Conservation (phyloP, 192 early-diverging fungal genomes). For the Linnemannia zychae region DNA sequence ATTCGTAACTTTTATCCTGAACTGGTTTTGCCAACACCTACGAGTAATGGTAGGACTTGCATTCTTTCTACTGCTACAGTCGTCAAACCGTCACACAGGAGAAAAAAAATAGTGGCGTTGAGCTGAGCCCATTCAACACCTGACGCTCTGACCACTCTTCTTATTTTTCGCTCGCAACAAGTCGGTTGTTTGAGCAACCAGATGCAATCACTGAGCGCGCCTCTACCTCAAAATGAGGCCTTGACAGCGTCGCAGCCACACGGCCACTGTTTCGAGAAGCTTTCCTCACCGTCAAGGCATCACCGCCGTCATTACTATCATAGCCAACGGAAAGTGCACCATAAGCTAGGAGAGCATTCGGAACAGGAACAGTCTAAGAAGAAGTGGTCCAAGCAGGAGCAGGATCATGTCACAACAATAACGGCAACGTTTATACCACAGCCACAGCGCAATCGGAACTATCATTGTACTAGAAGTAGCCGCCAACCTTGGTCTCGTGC, state of each 20-base stretch:
- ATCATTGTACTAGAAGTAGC: background rate
- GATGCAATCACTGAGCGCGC: constrained; percentile 5
- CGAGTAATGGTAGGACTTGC: background rate
- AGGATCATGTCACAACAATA: background rate
- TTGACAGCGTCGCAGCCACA: background rate
- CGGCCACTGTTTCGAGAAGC: background rate
- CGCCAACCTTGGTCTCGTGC: background rate
- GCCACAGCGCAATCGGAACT: background rate
- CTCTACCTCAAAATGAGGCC: background rate
- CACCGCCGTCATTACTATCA: background rate
- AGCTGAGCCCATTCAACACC: background rate
- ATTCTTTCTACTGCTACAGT: background rate
- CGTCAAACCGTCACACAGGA: background rate
- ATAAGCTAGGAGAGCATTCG: background rate
- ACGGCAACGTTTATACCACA: background rate
- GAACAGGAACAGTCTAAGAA: background rate
- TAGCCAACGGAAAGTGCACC: too few relatives aligned
- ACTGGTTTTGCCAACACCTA: background rate
- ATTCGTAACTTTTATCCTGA: background rate
- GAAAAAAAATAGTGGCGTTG: background rate
- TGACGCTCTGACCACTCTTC: background rate
- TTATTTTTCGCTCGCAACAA: background rate
- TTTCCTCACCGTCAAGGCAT: background rate
- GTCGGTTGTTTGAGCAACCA: constrained; percentile 1
- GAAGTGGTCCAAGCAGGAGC: background rate